Conservation (phyloP, 352 stramenopile genomes). For the Globisporangium yorkense region DNA sequence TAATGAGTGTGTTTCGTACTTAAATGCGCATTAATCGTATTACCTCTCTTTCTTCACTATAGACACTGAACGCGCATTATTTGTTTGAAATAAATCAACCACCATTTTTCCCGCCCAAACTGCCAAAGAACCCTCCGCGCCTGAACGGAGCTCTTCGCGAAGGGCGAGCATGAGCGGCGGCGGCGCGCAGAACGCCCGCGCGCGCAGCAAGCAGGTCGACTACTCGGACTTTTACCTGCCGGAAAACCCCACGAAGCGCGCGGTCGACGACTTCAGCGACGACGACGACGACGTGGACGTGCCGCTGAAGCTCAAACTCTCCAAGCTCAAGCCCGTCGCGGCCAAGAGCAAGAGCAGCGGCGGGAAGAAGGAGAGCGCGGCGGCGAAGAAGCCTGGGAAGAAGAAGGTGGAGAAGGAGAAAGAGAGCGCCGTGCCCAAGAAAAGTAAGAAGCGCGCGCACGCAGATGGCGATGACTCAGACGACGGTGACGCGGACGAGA, state of each 20-base stretch:
- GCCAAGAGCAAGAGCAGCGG: conserved; percentile 13
- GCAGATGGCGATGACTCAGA: neutral
- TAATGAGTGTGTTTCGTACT: neutral
- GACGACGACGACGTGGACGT: conserved; percentile 25
- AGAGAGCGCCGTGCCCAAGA: neutral
- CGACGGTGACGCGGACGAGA: neutral
- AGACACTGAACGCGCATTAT: too few relatives aligned
- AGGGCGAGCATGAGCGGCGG: conserved; percentile 18
- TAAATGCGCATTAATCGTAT: neutral
- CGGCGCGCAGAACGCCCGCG: conserved; percentile 32
- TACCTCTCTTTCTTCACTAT: too few relatives aligned
- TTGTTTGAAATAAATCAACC: too few relatives aligned
- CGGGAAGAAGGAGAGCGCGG: neutral
- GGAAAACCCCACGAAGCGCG: conserved; percentile 13
- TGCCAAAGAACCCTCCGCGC: too few relatives aligned
- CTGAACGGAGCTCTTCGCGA: neutral
- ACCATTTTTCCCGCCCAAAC: too few relatives aligned
- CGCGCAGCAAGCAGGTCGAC: conserved; percentile 23
- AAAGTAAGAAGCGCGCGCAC: conserved; percentile 14
- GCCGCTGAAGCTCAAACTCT: conserved; percentile 12
- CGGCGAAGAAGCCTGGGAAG: conserved; percentile 10
- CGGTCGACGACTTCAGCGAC: conserved; percentile 19
- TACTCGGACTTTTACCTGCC: conserved; percentile 34
- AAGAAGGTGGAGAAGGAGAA: conserved; percentile 8
- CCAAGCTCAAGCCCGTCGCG: conserved; percentile 11